These are phyloP conservation scores for Fusarium sp. DNA, from an alignment of 2,329 filamentous ascomycete genomes.

Conservation along the genomic window DNA sequence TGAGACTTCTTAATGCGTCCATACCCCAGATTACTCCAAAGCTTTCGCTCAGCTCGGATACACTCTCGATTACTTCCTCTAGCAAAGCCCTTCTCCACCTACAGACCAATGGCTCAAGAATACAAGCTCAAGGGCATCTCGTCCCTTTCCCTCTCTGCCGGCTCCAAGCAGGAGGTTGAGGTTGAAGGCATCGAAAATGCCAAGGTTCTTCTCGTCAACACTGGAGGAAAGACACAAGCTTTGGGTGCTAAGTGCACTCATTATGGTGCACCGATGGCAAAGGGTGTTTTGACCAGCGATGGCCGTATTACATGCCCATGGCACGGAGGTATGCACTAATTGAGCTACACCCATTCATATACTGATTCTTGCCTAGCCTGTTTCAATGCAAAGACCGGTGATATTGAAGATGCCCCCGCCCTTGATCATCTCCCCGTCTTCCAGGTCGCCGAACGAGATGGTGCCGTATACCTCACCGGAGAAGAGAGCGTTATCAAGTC, in stretches of 20 bases:
- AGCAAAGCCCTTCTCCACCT: constrained; percentile 45
- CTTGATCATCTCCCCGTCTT: constrained; percentile 89
- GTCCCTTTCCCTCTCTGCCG: constrained; percentile 79
- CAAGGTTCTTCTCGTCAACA: constrained; percentile 88
- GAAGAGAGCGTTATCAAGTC: constrained; percentile 83
- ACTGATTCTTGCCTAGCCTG: constrained; percentile 72
- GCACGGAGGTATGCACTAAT: constrained; percentile 82
- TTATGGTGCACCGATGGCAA: constrained; percentile 90
- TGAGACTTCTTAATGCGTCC: constrained; percentile 40
- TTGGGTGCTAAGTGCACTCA: constrained; percentile 88
- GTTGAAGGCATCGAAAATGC: constrained; percentile 89
- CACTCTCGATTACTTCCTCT: constrained; percentile 19
- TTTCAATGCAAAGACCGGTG: constrained; percentile 89
- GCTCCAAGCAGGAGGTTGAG: constrained; percentile 89
- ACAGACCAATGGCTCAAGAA: constrained; percentile 65
- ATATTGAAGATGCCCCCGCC: constrained; percentile 94
- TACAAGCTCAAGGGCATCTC: constrained; percentile 82
- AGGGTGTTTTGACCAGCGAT: constrained; percentile 84
- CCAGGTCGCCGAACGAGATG: constrained; percentile 83
- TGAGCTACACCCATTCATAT: neutral
- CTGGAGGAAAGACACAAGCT: constrained; percentile 81
- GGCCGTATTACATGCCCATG: constrained; percentile 93
- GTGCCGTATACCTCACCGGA: constrained; percentile 85
- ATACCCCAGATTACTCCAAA: constrained; percentile 25
- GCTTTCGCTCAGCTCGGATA: constrained; percentile 27